These are phyloP conservation scores for Rusavskia elegans DNA, from an alignment of 495 filamentous ascomycete species.

Conservation along the genomic window DNA sequence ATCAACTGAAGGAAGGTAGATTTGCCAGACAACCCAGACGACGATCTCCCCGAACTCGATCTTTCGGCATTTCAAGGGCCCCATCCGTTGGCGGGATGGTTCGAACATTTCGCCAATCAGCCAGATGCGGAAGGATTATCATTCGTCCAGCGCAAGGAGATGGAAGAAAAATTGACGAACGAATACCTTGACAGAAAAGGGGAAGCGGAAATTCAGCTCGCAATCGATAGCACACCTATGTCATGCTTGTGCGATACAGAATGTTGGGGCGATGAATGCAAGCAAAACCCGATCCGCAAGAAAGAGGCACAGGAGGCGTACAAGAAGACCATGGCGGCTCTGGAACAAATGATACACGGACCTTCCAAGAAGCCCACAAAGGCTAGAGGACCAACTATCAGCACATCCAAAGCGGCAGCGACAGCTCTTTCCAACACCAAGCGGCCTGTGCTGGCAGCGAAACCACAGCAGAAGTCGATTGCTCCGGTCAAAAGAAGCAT, in stretches of 20 bases:
- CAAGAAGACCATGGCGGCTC: constrained; percentile 50
- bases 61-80: constrained; percentile 8
- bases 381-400: constrained; percentile 19
- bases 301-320: constrained; percentile 18
- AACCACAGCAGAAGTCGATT: constrained; percentile 18
- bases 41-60: constrained; percentile 43
- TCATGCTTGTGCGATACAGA: constrained; percentile 11
- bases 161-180: constrained; percentile 3
- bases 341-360: constrained; percentile 37
- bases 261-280: constrained; percentile 11
- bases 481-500: constrained; percentile 25
- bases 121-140: constrained; percentile 13
- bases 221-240: constrained; percentile 5
- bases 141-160: constrained; percentile 7
- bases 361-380: constrained; percentile 8
- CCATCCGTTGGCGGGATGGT: background rate
- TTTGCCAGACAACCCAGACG: constrained; percentile 61
- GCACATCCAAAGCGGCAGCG: constrained; percentile 38
- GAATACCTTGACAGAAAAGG: constrained; percentile 6
- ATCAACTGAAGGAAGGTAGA: constrained; percentile 23
- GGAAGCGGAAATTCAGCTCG: constrained; percentile 5
- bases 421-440: constrained; percentile 31
- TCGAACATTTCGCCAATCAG: constrained; percentile 17
- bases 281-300: constrained; percentile 4
- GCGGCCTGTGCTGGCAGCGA: constrained; percentile 13